phyloP scores from a whole-genome alignment of 2,329 filamentous ascomycete genomes.

The Colletotrichum costaricense region DNA sequence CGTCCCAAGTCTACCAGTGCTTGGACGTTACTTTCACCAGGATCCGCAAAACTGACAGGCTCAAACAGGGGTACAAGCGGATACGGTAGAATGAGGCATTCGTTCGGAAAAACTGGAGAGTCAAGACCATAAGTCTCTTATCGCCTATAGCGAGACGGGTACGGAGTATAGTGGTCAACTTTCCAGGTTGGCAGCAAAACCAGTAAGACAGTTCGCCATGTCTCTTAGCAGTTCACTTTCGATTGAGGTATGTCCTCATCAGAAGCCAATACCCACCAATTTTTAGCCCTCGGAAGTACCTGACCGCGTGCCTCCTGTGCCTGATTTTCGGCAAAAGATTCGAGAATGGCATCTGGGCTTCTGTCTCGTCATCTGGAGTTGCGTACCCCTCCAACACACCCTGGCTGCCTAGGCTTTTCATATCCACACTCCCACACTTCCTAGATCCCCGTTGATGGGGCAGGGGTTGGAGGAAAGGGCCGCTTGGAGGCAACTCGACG shows the following conservation, averaged over 20 bases:
- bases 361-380: conserved; percentile 21
- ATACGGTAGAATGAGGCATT: conserved; percentile 17
- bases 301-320: conserved; percentile 19
- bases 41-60: conserved; percentile 32
- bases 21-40: conserved; percentile 19
- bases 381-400: conserved; percentile 30
- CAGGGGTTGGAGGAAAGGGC: conserved; percentile 26
- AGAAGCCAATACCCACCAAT: conserved; percentile 25
- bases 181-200: not conserved
- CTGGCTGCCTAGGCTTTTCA: conserved; percentile 22
- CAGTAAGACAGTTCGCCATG: not conserved
- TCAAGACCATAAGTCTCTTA: not conserved
- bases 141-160: not conserved
- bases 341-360: conserved; percentile 16
- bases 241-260: conserved; percentile 13
- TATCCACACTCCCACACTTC: conserved; percentile 26
- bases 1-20: conserved; percentile 32
- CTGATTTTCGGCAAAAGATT: conserved; percentile 30
- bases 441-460: conserved; percentile 18
- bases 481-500: conserved; percentile 17
- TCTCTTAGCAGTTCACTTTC: not conserved
- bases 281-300: conserved; percentile 6
- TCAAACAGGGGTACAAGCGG: conserved; percentile 21
- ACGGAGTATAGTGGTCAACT: not conserved
- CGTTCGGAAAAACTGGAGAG: not conserved